Conservation (phyloP, 208 protist genomes). For the Trichomonas gallinae region DNA sequence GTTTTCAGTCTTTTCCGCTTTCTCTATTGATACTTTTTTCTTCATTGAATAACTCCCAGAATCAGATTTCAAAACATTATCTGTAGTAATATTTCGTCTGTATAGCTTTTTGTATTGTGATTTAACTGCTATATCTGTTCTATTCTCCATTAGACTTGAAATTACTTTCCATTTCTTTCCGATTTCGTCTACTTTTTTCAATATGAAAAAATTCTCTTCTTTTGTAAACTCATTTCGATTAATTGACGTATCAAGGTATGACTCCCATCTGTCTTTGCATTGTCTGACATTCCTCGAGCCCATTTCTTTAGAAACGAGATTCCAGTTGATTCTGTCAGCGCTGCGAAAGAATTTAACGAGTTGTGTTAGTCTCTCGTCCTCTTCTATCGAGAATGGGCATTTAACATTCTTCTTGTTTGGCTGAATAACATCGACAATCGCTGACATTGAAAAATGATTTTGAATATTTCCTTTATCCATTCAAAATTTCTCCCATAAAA, state of each 20-base stretch:
- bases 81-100: not conserved
- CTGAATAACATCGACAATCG: too few species aligned
- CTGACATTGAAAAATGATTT: too few species aligned
- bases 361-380: not conserved
- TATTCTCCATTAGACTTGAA: not conserved
- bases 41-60: not conserved
- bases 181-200: not conserved
- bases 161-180: not conserved
- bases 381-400: not conserved
- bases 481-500: too few species aligned
- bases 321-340: not conserved
- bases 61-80: not conserved
- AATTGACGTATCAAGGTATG: not conserved
- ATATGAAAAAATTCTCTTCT: not conserved
- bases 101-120: not conserved
- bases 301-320: not conserved
- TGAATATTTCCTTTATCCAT: too few species aligned
- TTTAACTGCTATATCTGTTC: not conserved
- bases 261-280: not conserved
- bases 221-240: not conserved
- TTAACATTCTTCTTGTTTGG: not conserved
- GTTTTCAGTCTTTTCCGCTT: too few species aligned
- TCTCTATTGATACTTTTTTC: too few species aligned
- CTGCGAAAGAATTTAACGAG: not conserved
- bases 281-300: not conserved